phyloP scores from a whole-genome alignment of 768 basidiomycete species.

The Tylopilus felleus region DNA sequence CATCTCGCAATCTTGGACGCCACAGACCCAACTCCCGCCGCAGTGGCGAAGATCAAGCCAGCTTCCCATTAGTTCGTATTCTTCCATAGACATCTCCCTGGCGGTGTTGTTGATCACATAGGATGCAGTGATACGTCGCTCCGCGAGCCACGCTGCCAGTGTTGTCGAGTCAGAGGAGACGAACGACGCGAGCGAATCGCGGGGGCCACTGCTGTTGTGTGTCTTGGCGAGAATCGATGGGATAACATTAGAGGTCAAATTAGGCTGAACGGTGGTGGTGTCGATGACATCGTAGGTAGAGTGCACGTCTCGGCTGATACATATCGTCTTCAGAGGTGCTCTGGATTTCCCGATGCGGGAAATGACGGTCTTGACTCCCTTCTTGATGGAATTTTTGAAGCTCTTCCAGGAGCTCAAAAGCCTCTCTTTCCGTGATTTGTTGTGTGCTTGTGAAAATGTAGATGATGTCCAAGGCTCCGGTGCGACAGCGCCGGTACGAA shows the following conservation, averaged over 20 bases:
- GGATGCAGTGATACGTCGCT: conserved; percentile 32
- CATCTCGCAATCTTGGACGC: conserved; percentile 25
- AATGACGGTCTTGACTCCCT: conserved; percentile 23
- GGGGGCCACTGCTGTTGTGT: conserved; percentile 18
- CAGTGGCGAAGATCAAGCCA: conserved; percentile 36
- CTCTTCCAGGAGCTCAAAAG: conserved; percentile 30
- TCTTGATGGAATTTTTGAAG: conserved; percentile 31
- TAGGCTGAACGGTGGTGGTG: background rate
- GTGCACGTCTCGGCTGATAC: conserved; percentile 8
- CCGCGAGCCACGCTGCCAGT: conserved; percentile 37
- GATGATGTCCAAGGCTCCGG: conserved; percentile 39
- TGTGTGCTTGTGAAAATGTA: conserved; percentile 16
- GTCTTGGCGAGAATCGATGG: background rate
- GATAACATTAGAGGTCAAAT: background rate
- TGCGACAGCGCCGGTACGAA: conserved; percentile 40
- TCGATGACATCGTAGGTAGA: conserved; percentile 6
- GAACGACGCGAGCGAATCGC: conserved; percentile 27
- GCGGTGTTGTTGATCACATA: conserved; percentile 26
- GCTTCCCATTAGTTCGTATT: conserved; percentile 48
- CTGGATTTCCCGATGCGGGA: conserved; percentile 15
- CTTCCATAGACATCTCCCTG: conserved; percentile 40
- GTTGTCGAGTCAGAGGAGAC: conserved; percentile 34
- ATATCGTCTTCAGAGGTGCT: conserved; percentile 12
- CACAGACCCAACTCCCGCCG: conserved; percentile 29
- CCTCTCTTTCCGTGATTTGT: conserved; percentile 19